Conservation (phyloP, 441 rosid genomes). For the Corymbia calophylla region DNA sequence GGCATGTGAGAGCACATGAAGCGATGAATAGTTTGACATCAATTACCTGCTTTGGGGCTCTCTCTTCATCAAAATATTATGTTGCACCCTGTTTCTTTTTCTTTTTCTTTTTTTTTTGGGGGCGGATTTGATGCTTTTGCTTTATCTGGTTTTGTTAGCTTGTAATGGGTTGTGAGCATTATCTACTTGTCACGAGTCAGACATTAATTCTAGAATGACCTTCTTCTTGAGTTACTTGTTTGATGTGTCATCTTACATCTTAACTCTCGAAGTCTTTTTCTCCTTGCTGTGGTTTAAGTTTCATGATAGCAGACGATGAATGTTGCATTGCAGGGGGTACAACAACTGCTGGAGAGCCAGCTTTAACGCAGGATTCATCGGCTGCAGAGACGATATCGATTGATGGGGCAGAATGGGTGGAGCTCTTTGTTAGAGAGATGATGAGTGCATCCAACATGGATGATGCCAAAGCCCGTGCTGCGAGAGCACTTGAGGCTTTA, state of each 20-base stretch:
- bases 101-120: no score
- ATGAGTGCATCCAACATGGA: slow-evolving; percentile 66
- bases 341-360: slow-evolving; percentile 27
- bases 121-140: neutral
- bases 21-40: neutral
- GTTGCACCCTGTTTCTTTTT: neutral
- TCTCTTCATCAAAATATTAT: neutral
- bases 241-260: neutral
- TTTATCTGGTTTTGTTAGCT: neutral
- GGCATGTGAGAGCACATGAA: neutral
- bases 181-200: neutral
- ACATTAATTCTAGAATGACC: neutral
- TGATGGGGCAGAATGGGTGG: slow-evolving; percentile 57
- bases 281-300: neutral
- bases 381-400: slow-evolving; percentile 18
- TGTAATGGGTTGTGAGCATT: neutral
- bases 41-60: neutral
- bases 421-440: slow-evolving; percentile 84
- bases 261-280: neutral
- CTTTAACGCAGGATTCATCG: slow-evolving; percentile 27
- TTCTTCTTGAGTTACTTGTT: neutral
- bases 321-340: slow-evolving; percentile 20
- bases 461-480: slow-evolving; percentile 88
- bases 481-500: slow-evolving; percentile 67
- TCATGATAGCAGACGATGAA: neutral